Base-by-base conservation (phyloP, 805 yeast genomes). In the fission yeast (Schizosaccharomyces pombe) region DNA sequence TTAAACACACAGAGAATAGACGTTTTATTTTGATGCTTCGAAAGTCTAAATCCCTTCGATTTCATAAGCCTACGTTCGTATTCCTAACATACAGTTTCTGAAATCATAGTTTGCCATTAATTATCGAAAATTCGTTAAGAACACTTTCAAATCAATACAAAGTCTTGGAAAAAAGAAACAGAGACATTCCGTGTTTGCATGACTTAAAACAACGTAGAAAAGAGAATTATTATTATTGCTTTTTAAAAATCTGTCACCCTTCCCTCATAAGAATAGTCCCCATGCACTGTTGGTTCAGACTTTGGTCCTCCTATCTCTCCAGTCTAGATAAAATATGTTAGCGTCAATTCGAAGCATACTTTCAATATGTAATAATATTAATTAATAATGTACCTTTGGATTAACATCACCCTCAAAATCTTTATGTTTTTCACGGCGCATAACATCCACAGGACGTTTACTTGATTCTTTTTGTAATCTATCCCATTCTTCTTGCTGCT, bases 231-330 rank as follows among this genome's bases (percentile, higher is more conserved):
- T 12, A 16, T 12, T 24, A 55, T 9, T 19, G 12, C 11, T 8
- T 5, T 11, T 64, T 67, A 91, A 63, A 91, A 91, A 65, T 91
- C 98, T 1, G 97, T 89, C 31, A 85, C 95, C 64, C 97, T 76
- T 0, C 98, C 98, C 63, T 91, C 89, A 66, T 81, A 91, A 6
- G 95, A 80, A 77, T 93, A 91, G 62, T 87, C 97, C 16, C 86
- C 86, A 61, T 85, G 89, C 61, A 79, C 77, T 58, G 85, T 72
- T 0, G 98, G 98, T 63, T 91, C 96, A 66, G 91, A 97, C 63
- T 91, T 91, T 28, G 98, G 98, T 0, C 98, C 98, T 52, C 95
- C 95, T 24, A 81, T 72, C 67, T 91, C 98, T 2, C 98, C 98
- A 0, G 98, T 91, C 53, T 64, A 57, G 5, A n/a, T n/a, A n/a